Base-by-base conservation (phyloP, 2,329 filamentous ascomycete genomes). In the Akanthomyces dipterigenus region DNA sequence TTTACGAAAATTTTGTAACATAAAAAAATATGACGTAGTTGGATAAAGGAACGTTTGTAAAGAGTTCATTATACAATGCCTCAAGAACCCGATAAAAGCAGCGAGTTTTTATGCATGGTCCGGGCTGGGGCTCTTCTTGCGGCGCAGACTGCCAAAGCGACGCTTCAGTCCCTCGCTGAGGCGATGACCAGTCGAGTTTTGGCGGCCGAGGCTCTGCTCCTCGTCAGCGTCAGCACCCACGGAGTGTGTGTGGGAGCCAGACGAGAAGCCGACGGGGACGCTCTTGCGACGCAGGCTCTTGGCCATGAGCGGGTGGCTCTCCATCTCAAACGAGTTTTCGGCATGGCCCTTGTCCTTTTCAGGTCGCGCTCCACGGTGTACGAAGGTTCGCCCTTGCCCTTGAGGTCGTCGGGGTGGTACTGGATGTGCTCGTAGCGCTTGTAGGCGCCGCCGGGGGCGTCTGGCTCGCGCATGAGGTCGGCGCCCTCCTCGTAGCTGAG, bases 401-500 rank as follows among this genome's bases (percentile, higher is more conserved):
- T 93, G 64, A 90, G 80, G 69, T 96, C 91, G 49, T 89, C 84
- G 6, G 88, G 87, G 61, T 85, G 83, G 72, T 96, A 95, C 67
- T 83, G 70, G 66, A 90, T 72, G 55, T 85, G 86, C 4, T 87
- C 83, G 78, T 86, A 93, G 51, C 90, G 83, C 76, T 86, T 89
- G 70, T 95, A 96, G 16, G 89, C 81, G n/a, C 88, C 89, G 18
- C 89, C 90, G 0, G 76, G 71, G 3, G 84, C 83, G 63, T 88
- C 84, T 0, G 77, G 75, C 68, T 93, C 90, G 55, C 88, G 81
- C 88, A 93, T 92, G 71, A 96, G 79, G 69, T 96, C 91, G 2
- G 88, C 82, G n/a, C 92, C 92, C 69, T 97, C 92, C 68, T 91
- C 80, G 68, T 97, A 97, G 31, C 87, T 66, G 79, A 96, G 90